A percentile compares a stretch with the other conserved stretches of the same genome.
Evolutionary conservation across 2,329 filamentous ascomycete species (phyloP).

Genomic region (Onygenales sp.): DNA sequence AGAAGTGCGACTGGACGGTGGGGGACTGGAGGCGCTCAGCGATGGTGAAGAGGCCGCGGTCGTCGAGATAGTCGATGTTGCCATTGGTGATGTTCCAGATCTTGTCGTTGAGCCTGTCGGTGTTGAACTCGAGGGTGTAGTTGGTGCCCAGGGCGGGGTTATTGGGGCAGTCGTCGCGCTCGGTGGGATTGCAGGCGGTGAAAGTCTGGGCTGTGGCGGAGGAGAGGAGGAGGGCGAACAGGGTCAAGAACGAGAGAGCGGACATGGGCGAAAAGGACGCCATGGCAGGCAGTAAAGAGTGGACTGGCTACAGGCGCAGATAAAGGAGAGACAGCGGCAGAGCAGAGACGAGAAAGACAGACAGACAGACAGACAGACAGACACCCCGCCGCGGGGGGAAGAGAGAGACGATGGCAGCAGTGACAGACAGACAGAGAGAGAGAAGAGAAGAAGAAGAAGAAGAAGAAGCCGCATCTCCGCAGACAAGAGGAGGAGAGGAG

Average conservation of each 20-base stretch:
- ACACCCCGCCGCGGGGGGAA: slow-evolving; percentile 6
- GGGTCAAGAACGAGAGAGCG: slow-evolving; percentile 16
- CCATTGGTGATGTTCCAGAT: slow-evolving; percentile 59
- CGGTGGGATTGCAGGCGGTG: slow-evolving; percentile 67
- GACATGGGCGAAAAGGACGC: slow-evolving; percentile 4
- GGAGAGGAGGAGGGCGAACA: slow-evolving; percentile 20
- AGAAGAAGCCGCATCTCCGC: neutral
- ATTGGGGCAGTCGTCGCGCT: slow-evolving; percentile 61
- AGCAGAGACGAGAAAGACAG: neutral
- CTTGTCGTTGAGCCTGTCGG: slow-evolving; percentile 50
- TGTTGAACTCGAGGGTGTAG: slow-evolving; percentile 26
- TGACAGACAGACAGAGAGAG: no score
- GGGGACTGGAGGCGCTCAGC: slow-evolving; percentile 69
- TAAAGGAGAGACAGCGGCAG: neutral
- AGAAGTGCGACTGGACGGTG: slow-evolving; percentile 79
- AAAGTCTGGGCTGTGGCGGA: slow-evolving; percentile 57
- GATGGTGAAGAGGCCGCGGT: slow-evolving; percentile 78
- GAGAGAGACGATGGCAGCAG: neutral
- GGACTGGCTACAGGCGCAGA: neutral
- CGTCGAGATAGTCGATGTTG: slow-evolving; percentile 55
- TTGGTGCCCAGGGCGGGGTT: slow-evolving; percentile 56
- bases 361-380: slow-evolving; percentile 1
- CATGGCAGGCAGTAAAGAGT: neutral
- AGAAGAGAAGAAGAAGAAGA: neutral
- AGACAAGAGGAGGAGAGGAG: slow-evolving; percentile 5